Percentiles rank a stretch among this genome's conserved stretches.
phyloP scores from a whole-genome alignment of 129 eudicot species.

The Sambucus nigra region DNA sequence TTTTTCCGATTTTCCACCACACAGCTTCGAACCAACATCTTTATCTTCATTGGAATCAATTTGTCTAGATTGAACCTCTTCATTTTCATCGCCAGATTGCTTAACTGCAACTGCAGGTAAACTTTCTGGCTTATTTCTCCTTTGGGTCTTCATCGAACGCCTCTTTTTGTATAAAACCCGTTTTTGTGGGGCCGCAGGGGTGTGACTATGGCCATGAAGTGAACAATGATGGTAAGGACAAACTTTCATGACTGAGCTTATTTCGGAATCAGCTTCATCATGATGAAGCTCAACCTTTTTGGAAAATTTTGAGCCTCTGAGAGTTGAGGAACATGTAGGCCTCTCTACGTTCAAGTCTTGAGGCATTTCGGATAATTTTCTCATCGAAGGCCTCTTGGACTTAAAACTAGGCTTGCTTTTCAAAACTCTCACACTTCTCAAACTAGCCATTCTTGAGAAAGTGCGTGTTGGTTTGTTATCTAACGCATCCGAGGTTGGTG shows the following conservation, averaged over 20 bases:
- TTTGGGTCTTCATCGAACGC: conserved; percentile 27
- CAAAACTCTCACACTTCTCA: conserved; percentile 41
- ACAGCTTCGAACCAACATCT: not conserved
- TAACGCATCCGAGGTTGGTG: conserved; percentile 20
- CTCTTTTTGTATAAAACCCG: conserved; percentile 33
- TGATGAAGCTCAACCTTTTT: conserved; percentile 29
- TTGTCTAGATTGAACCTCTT: conserved; percentile 14
- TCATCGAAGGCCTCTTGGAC: conserved; percentile 28
- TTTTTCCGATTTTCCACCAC: not conserved
- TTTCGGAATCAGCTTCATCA: conserved; percentile 30
- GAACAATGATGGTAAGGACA: conserved; percentile 89
- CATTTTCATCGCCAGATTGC: conserved; percentile 18
- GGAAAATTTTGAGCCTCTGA: conserved; percentile 66
- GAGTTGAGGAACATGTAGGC: conserved; percentile 74
- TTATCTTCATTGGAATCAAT: not conserved
- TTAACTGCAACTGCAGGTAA: conserved; percentile 11
- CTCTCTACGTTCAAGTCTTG: conserved; percentile 24
- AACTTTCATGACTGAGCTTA: conserved; percentile 35
- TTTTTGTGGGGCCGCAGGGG: conserved; percentile 32
- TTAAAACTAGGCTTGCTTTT: conserved; percentile 44
- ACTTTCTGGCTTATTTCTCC: conserved; percentile 19
- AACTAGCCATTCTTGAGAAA: conserved; percentile 41
- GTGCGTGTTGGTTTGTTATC: conserved; percentile 14
- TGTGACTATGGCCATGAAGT: conserved; percentile 59
- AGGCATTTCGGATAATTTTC: conserved; percentile 13